These are phyloP conservation scores for Fraxinus nigra DNA, from an alignment of 305 asterid genomes.

Conservation along the genomic window DNA sequence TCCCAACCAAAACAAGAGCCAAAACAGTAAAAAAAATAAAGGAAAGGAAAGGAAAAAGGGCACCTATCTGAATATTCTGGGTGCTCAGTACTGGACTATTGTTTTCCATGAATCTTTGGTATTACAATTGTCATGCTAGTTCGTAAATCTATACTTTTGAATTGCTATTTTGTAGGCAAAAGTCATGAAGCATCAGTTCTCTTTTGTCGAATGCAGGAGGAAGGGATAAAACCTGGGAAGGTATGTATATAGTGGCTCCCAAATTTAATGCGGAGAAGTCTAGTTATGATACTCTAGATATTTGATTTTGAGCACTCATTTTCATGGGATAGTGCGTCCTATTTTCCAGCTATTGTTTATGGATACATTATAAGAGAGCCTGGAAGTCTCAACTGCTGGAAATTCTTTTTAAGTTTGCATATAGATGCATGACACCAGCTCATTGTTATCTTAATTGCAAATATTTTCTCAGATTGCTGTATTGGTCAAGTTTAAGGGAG, in stretches of 20 bases:
- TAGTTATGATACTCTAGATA: neutral
- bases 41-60: neutral
- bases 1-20: slow-evolving; percentile 13
- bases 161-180: slow-evolving; percentile 53
- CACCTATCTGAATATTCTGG: neutral
- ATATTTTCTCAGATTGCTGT: neutral
- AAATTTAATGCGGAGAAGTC: neutral
- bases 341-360: neutral
- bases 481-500: neutral
- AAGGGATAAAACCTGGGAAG: slow-evolving; percentile 83
- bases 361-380: neutral
- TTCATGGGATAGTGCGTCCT: neutral
- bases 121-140: slow-evolving; percentile 2
- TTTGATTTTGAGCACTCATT: neutral
- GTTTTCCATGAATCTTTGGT: neutral
- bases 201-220: slow-evolving; percentile 74
- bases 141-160: neutral
- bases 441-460: neutral
- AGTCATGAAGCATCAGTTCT: slow-evolving; percentile 66
- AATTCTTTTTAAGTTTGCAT: neutral
- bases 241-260: slow-evolving; percentile 36
- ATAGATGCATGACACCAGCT: neutral
- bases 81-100: neutral
- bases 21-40: neutral
- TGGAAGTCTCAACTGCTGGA: neutral